phyloP scores from a whole-genome alignment of 495 filamentous ascomycete species.

The Podospora bellae-mahoneyi region DNA sequence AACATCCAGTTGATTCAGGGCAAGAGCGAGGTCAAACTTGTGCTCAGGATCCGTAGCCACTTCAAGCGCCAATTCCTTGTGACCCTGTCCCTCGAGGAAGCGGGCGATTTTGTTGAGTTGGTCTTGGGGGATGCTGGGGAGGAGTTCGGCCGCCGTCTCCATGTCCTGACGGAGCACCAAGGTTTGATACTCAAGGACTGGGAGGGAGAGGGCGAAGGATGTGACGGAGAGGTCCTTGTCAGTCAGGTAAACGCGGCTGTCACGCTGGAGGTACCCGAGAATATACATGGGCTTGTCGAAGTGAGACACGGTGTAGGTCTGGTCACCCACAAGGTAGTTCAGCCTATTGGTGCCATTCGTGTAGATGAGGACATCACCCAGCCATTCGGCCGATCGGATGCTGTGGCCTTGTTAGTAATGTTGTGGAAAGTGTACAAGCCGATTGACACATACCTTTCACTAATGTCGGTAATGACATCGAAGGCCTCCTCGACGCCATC shows the following conservation, averaged over 20 bases:
- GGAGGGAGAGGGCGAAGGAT: constrained; percentile 86
- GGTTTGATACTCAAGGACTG: constrained; percentile 97
- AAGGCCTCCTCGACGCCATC: constrained; percentile 98
- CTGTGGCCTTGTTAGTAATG: constrained; percentile 38
- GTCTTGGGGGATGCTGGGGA: constrained; percentile 76
- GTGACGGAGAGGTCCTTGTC: constrained; percentile 93
- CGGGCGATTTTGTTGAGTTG: constrained; percentile 97
- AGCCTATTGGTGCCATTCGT: constrained; percentile 94
- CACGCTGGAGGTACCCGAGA: constrained; percentile 90
- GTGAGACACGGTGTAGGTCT: constrained; percentile 97
- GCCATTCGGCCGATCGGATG: constrained; percentile 94
- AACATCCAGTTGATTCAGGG: constrained; percentile 76
- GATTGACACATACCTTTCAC: constrained; percentile 60
- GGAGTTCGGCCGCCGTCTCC: constrained; percentile 82
- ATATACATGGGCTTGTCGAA: constrained; percentile 95
- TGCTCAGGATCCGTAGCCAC: constrained; percentile 97
- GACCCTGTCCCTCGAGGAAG: constrained; percentile 95
- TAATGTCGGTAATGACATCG: constrained; percentile 91
- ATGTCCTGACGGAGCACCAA: constrained; percentile 92
- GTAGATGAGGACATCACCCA: constrained; percentile 98
- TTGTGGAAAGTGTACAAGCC: not conserved
- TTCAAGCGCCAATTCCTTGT: constrained; percentile 91
- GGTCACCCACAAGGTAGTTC: constrained; percentile 97
- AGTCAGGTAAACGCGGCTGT: constrained; percentile 86
- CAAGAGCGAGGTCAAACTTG: constrained; percentile 88